Evolutionary conservation across 805 yeast species (phyloP).

Genomic region (Schwanniomyces vanrijiae): DNA sequence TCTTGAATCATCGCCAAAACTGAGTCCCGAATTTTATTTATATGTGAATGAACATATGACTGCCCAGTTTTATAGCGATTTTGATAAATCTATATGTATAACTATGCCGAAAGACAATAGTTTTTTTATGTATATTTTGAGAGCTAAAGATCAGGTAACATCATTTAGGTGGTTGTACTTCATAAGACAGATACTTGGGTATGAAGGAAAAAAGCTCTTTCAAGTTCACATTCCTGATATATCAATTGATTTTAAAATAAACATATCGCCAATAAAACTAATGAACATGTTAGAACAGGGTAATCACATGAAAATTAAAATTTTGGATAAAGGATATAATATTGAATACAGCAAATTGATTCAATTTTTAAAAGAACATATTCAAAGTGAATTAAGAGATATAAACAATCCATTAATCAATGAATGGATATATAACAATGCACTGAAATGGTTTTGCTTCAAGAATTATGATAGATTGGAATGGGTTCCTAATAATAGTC

Average conservation of each 20-base stretch:
- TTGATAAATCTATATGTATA: slow-evolving; percentile 71
- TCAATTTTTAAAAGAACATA: slow-evolving; percentile 36
- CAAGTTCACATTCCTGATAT: slow-evolving; percentile 46
- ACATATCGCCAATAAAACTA: slow-evolving; percentile 42
- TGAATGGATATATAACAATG: slow-evolving; percentile 21
- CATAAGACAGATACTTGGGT: slow-evolving; percentile 48
- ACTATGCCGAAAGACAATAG: slow-evolving; percentile 27
- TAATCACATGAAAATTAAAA: slow-evolving; percentile 5
- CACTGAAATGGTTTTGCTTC: slow-evolving; percentile 52
- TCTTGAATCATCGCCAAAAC: slow-evolving; percentile 28
- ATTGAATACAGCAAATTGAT: slow-evolving; percentile 25
- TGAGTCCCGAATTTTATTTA: slow-evolving; percentile 22
- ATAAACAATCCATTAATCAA: slow-evolving; percentile 7
- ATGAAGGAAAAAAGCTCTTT: slow-evolving; percentile 22
- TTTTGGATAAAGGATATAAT: slow-evolving; percentile 21
- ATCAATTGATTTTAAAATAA: slow-evolving; percentile 43
- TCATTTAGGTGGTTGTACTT: slow-evolving; percentile 67
- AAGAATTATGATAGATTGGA: slow-evolving; percentile 74
- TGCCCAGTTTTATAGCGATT: slow-evolving; percentile 58
- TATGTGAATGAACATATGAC: slow-evolving; percentile 14
- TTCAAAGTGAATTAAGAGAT: slow-evolving; percentile 31
- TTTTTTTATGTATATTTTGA: slow-evolving; percentile 49
- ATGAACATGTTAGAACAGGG: slow-evolving; percentile 17
- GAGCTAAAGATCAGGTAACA: slow-evolving; percentile 51
- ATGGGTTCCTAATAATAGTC: slow-evolving; percentile 34